Base-by-base conservation (phyloP, 305 asterid species). In the Rubia balearica region DNA sequence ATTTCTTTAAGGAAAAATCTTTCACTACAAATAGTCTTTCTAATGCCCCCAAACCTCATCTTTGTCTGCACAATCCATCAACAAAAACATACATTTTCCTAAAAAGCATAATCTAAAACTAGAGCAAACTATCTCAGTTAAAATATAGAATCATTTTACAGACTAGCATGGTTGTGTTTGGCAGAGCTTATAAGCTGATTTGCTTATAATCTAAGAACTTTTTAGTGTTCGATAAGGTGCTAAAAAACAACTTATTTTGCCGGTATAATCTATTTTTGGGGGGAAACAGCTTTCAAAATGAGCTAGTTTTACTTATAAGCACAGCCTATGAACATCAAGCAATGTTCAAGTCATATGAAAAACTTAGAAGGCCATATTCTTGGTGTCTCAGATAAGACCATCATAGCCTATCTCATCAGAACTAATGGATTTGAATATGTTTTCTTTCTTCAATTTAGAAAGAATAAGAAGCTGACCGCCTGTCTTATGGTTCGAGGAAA, bases 401-500 rank as follows among this genome's bases (percentile, higher is more conserved):
- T 40, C 21, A 40, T 64, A 40, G 27, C 48, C 40, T 64, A 17
- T 5, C 43, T 3, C 11, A n/a, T 40, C 49, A 7, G 43, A 64
- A 38, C 7, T 5, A 12, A 24, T 4, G 13, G 10, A n/a, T 38
- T 13, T 36, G 8, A 1, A 64, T 11, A 41, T 19, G 33, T 64
- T 64, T 9, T 40, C 4, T 0, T 64, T 40, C 40, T 64, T 17
- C 30, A 8, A 38, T 33, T 12, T 36, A 33, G 19, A 62, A 62
- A 62, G 10, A 62, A 62, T 30, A 30, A 74, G 46, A 67, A 75
- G 77, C 96, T 85, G 75, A 90, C 97, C 82, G 98, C 96, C 80
- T 90, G 97, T 78, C 87, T 84, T 72, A 93, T 86, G 67, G 98
- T 93, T 71, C 97, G 95, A 77, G 98, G 98, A 74, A 93, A 93